phyloP scores from a whole-genome alignment of 2,329 filamentous ascomycete species.

The Daldinia sp. region DNA sequence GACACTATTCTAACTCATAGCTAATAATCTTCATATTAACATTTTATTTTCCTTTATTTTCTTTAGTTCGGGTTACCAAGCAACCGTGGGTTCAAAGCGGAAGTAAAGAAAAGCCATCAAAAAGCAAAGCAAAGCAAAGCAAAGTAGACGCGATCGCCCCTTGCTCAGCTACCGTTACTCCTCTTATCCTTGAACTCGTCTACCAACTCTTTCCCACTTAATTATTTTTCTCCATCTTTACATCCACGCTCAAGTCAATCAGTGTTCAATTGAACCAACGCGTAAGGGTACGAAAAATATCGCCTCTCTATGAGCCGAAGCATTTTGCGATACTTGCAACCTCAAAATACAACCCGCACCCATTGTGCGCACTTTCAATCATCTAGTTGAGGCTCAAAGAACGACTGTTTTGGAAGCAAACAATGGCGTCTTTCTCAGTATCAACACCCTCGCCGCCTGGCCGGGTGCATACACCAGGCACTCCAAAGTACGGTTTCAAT shows the following conservation, averaged over 20 bases:
- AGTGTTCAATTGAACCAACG: constrained; percentile 2
- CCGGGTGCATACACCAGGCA: constrained; percentile 70
- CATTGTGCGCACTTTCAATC: background rate
- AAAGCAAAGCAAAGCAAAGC: background rate
- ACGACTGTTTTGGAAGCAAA: background rate
- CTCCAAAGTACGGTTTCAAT: constrained; percentile 71
- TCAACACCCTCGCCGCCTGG: constrained; percentile 69
- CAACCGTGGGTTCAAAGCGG: background rate
- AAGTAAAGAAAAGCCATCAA: too few relatives aligned
- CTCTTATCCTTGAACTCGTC: background rate
- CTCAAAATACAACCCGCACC: background rate
- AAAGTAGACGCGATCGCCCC: background rate
- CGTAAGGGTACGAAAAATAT: background rate
- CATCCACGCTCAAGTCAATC: background rate
- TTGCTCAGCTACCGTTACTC: background rate
- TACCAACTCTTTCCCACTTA: background rate
- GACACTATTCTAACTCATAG: constrained; percentile 1
- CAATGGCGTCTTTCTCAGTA: constrained; percentile 52
- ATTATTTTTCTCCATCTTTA: background rate
- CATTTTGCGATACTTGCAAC: background rate
- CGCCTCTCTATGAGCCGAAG: background rate
- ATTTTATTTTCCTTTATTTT: too few relatives aligned
- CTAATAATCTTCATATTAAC: constrained; percentile 15
- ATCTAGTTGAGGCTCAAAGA: background rate
- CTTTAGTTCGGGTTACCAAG: constrained; percentile 7